Evolutionary conservation across 805 yeast genomes (phyloP).

Genomic region (Pichia pseudocactophila): DNA sequence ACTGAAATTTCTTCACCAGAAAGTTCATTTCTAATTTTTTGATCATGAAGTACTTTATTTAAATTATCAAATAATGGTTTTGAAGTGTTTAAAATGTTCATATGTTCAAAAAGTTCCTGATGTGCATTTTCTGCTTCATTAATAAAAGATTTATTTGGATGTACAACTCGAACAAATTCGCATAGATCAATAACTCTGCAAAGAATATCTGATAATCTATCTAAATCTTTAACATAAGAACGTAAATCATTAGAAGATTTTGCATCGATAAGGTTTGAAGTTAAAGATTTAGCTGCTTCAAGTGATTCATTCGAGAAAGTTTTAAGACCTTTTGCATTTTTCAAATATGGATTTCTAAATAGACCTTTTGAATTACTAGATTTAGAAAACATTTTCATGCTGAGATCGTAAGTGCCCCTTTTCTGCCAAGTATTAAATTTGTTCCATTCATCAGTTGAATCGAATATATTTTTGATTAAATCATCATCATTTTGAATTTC

Average conservation of each 20-base stretch:
- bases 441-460: constrained; percentile 49
- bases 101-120: constrained; percentile 81
- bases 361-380: constrained; percentile 38
- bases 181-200: constrained; percentile 93
- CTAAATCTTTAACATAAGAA: constrained; percentile 57
- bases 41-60: constrained; percentile 40
- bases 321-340: constrained; percentile 60
- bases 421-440: constrained; percentile 30
- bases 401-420: no score
- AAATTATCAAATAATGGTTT: constrained; percentile 58
- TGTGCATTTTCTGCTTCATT: constrained; percentile 82
- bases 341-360: constrained; percentile 63
- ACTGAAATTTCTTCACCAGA: constrained; percentile 72
- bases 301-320: constrained; percentile 61
- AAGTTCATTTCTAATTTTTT: constrained; percentile 29
- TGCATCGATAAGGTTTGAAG: constrained; percentile 43
- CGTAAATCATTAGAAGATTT: constrained; percentile 34
- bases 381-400: no score
- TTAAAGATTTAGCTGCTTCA: constrained; percentile 53
- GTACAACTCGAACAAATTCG: constrained; percentile 83
- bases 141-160: constrained; percentile 64
- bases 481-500: constrained; percentile 9
- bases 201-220: constrained; percentile 75
- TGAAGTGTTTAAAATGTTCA: constrained; percentile 86
- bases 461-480: constrained; percentile 45